These are phyloP conservation scores for Phytophthora uliginosa DNA, from an alignment of 352 stramenopile genomes.

Conservation along the genomic window DNA sequence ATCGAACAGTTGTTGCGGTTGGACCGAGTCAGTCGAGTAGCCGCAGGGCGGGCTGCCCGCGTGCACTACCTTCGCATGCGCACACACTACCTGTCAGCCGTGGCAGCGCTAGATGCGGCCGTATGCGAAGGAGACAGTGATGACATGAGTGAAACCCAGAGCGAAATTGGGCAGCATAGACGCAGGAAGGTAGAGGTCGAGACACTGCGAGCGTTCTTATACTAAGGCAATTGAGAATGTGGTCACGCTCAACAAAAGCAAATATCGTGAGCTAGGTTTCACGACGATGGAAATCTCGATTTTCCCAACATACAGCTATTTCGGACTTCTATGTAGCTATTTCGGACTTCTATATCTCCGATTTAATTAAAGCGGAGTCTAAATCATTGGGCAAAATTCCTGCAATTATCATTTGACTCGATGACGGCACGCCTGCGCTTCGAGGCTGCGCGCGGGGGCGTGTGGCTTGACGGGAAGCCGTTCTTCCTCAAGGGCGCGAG, in stretches of 20 bases:
- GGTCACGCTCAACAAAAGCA: not conserved
- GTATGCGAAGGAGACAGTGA: slow-evolving; percentile 74
- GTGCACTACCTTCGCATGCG: slow-evolving; percentile 70
- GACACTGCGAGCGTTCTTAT: slow-evolving; percentile 71
- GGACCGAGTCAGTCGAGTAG: slow-evolving; percentile 65
- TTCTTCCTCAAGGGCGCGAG: slow-evolving; percentile 71
- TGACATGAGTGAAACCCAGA: slow-evolving; percentile 52
- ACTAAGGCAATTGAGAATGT: slow-evolving; percentile 34
- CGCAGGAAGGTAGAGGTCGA: slow-evolving; percentile 68
- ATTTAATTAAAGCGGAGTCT: too few relatives aligned
- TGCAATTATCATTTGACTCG: not conserved
- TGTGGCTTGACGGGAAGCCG: slow-evolving; percentile 42
- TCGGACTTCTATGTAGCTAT: too few relatives aligned
- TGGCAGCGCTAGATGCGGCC: slow-evolving; percentile 69
- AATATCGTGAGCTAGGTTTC: too few relatives aligned
- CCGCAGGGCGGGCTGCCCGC: slow-evolving; percentile 59
- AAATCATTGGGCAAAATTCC: too few relatives aligned
- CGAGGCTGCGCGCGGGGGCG: slow-evolving; percentile 35
- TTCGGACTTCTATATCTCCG: too few relatives aligned
- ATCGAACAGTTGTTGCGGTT: slow-evolving; percentile 56
- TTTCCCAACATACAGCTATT: too few relatives aligned
- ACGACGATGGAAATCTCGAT: too few relatives aligned
- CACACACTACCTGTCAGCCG: slow-evolving; percentile 73
- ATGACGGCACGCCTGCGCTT: slow-evolving; percentile 29
- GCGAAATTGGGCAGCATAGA: slow-evolving; percentile 67